Conservation (phyloP, 2,329 filamentous ascomycete genomes). For the Aspergillus amoenus region DNA sequence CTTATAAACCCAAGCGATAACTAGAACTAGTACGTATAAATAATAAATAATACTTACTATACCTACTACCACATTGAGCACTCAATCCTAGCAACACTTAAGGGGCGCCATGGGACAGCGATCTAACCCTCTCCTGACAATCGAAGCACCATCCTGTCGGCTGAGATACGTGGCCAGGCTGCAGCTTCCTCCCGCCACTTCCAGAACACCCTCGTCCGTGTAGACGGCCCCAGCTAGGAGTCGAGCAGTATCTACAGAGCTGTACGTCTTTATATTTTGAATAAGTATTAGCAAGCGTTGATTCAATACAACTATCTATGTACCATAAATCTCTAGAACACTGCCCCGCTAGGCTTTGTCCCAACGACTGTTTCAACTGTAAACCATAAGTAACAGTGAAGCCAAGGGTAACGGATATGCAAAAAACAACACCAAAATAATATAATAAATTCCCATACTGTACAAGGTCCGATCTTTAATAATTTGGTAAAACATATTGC, state of each 20-base stretch:
- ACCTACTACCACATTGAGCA: not conserved
- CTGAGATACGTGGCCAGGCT: not conserved
- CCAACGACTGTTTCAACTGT: conserved; percentile 15
- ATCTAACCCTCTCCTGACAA: no score
- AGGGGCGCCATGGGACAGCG: not conserved
- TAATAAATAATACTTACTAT: not conserved
- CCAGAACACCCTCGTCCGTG: not conserved
- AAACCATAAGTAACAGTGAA: not conserved
- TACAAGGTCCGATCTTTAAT: conserved; percentile 38
- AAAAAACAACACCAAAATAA: conserved; percentile 12
- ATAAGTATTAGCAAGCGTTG: conserved; percentile 3
- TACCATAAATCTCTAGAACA: conserved; percentile 11
- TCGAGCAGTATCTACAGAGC: not conserved
- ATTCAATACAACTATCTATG: conserved; percentile 24
- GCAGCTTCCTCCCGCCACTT: not conserved
- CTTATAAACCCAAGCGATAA: conserved; percentile 23
- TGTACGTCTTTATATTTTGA: not conserved
- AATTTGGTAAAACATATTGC: conserved; percentile 29
- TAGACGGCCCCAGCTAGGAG: not conserved
- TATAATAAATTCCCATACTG: conserved; percentile 39
- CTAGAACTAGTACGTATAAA: not conserved
- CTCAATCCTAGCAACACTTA: not conserved
- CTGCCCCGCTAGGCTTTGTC: not conserved
- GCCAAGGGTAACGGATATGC: not conserved
- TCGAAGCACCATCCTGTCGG: no score